A percentile compares a stretch with the other conserved stretches of the same genome.
Conservation (phyloP, 2,329 filamentous ascomycete genomes). For the Onygenales sp. region DNA sequence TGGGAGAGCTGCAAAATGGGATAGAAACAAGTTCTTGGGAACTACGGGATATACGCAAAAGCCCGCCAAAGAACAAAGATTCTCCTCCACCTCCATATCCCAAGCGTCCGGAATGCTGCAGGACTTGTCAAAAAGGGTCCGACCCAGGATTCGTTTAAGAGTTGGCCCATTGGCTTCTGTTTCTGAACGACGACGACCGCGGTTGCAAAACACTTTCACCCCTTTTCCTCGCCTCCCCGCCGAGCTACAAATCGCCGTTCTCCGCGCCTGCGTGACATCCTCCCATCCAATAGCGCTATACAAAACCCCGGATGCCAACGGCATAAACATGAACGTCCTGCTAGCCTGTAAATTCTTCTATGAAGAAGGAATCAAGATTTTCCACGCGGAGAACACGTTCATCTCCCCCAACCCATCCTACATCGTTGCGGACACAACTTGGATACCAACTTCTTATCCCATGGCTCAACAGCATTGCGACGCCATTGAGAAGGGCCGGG, state of each 20-base stretch:
- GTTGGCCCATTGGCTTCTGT: no score
- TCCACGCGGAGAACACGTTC: not conserved
- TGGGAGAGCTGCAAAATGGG: no score
- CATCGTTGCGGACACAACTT: not conserved
- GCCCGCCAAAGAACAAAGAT: no score
- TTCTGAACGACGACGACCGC: no score
- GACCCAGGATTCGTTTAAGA: no score
- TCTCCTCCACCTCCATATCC: no score
- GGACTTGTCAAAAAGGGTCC: no score
- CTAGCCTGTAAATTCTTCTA: not conserved
- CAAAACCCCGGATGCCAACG: not conserved
- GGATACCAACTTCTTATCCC: not conserved
- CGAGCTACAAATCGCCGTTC: not conserved
- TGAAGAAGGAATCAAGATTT: not conserved
- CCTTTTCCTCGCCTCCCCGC: no score
- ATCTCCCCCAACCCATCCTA: not conserved
- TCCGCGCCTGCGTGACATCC: not conserved
- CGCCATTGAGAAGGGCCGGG: not conserved
- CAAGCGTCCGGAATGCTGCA: no score
- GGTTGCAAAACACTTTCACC: no score
- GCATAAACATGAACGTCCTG: not conserved
- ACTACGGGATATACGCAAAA: no score
- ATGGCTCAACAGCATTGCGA: not conserved
- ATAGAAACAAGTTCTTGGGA: no score
- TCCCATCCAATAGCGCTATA: not conserved